Evolutionary conservation across 1,139 yeast species (phyloP), one percentile per base, ranked within the genome.

Genomic region (Nakaseomyces delphensis): DNA sequence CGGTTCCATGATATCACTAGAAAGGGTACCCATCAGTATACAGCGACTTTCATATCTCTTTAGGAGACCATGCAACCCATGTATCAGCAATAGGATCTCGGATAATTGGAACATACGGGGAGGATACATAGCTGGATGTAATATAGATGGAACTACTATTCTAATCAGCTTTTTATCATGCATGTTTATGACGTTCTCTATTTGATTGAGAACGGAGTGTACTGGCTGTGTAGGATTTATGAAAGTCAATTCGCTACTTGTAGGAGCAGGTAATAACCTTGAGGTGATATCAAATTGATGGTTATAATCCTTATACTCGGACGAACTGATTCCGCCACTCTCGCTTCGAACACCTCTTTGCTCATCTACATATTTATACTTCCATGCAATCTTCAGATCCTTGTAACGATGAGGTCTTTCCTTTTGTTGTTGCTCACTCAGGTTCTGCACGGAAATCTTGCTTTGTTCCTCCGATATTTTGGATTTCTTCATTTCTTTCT

Each of bases 321-420:
- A 51, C 6, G 45, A 48, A 7, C 62, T 56, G 3, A 54, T 50
- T 2, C 49, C 57, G 2, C 59, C 52, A n/a, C 58, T 62, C 3
- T 54, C 53, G 5, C 52, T 54, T 2, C 43, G 37, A 16, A 43
- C 48, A 21, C 53, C 51, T 3, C 48, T 49, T 21, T 53, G 54
- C 31, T 64, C 72, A 44, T 74, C 74, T 36, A 70, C 73, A 42
- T 79, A 60, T 0, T 86, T 86, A 53, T 85, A 85, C 55, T 94
- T 74, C 95, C 95, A 85, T 1, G 95, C 95, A 54, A 85, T 85
- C 57, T 79, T 82, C 68, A 85, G 63, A 51, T 81, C 84, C 20
- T 68, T 63, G 16, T 60, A 54, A 38, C 56, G 53, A 13, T 56
- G 47, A 19, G 60, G 52, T 15, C 52, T 48, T 4, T 48, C 41